These are phyloP conservation scores for Beauveria brongniartii DNA, from an alignment of 2,329 filamentous ascomycete species.

Conservation along the genomic window DNA sequence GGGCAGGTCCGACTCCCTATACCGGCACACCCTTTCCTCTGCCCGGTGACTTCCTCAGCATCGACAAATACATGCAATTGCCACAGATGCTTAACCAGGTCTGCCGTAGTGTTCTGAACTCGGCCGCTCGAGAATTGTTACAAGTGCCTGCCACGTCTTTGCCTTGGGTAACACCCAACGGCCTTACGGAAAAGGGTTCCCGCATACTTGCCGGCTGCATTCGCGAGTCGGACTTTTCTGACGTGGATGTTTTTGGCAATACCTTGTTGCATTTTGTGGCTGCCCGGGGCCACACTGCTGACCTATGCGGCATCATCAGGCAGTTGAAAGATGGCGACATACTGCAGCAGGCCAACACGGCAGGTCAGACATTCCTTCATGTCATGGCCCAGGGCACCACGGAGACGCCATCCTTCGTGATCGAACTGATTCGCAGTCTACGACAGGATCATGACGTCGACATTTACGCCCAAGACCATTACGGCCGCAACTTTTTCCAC, in stretches of 20 bases:
- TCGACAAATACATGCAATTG: constrained; percentile 19
- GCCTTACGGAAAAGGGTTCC: constrained; percentile 16
- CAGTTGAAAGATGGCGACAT: constrained; percentile 11
- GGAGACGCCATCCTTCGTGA: constrained; percentile 19
- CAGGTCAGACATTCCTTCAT: constrained; percentile 42
- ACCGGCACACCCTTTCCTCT: constrained; percentile 25
- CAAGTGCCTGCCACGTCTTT: constrained; percentile 11
- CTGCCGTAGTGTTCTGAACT: constrained; percentile 23
- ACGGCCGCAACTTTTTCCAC: constrained; percentile 47
- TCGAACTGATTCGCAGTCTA: constrained; percentile 19
- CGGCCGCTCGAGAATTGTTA: constrained; percentile 17
- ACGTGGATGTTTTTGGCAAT: constrained; percentile 37
- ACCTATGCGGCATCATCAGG: constrained; percentile 22
- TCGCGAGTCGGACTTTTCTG: constrained; percentile 11
- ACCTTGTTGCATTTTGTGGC: constrained; percentile 40
- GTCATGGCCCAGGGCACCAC: constrained; percentile 31
- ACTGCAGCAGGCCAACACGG: constrained; percentile 27
- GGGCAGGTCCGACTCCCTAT: constrained; percentile 18
- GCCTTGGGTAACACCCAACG: constrained; percentile 23
- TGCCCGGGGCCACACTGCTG: constrained; percentile 20
- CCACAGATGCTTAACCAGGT: constrained; percentile 16
- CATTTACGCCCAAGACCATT: constrained; percentile 35
- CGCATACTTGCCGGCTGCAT: constrained; percentile 13
- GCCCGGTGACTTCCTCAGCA: constrained; percentile 42
- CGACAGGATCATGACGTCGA: constrained; percentile 18